phyloP scores from a whole-genome alignment of 1,284 basidiomycete species.

The Sanghuangporus baumii region DNA sequence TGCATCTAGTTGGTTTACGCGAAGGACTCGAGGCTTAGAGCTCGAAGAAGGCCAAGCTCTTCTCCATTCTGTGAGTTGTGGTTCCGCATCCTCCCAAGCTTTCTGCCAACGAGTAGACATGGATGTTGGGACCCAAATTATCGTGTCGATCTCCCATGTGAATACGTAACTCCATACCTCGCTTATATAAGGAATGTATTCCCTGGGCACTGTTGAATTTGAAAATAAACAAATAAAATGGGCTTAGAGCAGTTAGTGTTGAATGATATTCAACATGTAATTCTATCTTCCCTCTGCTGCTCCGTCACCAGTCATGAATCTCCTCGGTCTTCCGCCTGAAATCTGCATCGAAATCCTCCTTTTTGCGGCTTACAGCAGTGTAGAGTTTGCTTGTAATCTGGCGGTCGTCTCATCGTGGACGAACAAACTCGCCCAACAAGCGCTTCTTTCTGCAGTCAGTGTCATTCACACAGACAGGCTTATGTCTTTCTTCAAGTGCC shows the following conservation, averaged over 20 bases:
- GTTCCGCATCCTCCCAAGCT: constrained; percentile 58
- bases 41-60: constrained; percentile 30
- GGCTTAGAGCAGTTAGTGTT: too few species aligned
- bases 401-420: constrained; percentile 3
- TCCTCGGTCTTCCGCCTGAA: not conserved
- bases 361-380: not conserved
- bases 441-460: not conserved
- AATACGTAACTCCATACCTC: not conserved
- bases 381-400: not conserved
- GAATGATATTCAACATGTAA: too few species aligned
- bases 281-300: not conserved
- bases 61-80: constrained; percentile 43
- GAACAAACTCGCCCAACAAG: not conserved
- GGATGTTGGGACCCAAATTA: not conserved
- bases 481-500: not conserved
- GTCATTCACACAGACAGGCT: not conserved
- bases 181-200: too few species aligned
- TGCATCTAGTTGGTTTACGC: constrained; percentile 92
- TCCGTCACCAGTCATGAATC: not conserved
- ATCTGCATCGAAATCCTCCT: constrained; percentile 1
- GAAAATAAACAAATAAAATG: too few species aligned
- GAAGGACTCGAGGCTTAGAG: constrained; percentile 46
- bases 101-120: constrained; percentile 41
- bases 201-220: too few species aligned
- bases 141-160: not conserved